phyloP scores from a whole-genome alignment of 176 grass and related monocot genomes.

The Paspalum vaginatum region DNA sequence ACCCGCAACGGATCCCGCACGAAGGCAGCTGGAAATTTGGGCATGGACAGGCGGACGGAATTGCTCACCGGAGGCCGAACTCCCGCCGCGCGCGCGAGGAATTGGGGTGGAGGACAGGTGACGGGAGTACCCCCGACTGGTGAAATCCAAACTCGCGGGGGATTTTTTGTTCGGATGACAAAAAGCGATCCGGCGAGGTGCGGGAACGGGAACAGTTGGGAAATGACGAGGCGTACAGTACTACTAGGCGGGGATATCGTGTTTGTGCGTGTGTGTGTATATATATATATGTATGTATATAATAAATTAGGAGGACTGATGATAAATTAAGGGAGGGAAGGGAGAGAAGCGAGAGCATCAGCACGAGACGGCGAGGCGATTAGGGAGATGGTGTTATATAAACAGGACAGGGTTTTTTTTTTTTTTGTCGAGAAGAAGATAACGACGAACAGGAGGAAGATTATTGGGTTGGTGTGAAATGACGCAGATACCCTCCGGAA shows the following conservation, averaged over 20 bases:
- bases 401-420: too few relatives aligned
- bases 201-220: not conserved
- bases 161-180: conserved; percentile 23
- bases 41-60: too few relatives aligned
- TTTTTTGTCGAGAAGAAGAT: too few relatives aligned
- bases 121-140: not conserved
- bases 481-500: not conserved
- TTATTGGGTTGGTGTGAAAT: not conserved
- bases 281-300: too few relatives aligned
- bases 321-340: conserved; percentile 43
- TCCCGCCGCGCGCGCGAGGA: not conserved
- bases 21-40: not conserved
- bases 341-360: conserved; percentile 13
- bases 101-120: too few relatives aligned
- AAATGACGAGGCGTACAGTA: not conserved
- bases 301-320: not conserved
- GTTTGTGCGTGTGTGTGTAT: too few relatives aligned
- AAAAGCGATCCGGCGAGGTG: not conserved
- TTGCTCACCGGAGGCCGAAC: not conserved
- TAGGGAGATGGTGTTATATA: not conserved
- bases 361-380: not conserved
- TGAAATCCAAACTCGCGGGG: conserved; percentile 12
- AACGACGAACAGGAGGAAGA: not conserved
- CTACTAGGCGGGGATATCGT: not conserved
- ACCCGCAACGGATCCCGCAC: not conserved